phyloP scores from a whole-genome alignment of 192 early-diverging fungal species.

The Kickxella alabastrina region DNA sequence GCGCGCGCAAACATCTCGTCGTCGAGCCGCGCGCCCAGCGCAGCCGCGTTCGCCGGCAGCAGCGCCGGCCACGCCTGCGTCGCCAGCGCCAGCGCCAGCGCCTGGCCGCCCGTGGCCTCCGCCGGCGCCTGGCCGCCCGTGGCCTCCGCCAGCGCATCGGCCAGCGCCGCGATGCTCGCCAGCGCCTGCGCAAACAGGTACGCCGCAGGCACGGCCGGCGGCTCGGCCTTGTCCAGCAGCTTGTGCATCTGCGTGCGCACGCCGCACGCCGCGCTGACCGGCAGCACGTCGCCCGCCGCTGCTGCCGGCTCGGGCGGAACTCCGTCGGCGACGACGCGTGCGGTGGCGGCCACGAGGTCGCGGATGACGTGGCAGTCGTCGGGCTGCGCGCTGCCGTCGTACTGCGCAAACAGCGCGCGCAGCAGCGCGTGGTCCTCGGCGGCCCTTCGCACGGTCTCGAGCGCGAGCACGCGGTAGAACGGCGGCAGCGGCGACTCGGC shows the following conservation, averaged over 20 bases:
- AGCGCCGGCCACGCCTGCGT: slow-evolving; percentile 77
- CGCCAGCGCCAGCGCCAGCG: slow-evolving; percentile 67
- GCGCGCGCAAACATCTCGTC: slow-evolving; percentile 74
- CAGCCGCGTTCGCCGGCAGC: slow-evolving; percentile 71
- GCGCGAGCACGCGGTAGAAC: slow-evolving; percentile 44
- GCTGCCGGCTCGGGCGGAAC: slow-evolving; percentile 9
- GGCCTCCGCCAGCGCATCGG: slow-evolving; percentile 62
- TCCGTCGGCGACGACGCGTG: slow-evolving; percentile 17
- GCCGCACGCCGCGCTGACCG: slow-evolving; percentile 8
- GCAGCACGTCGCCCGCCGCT: background rate
- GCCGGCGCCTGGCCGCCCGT: slow-evolving; percentile 18
- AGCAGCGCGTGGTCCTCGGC: slow-evolving; percentile 61
- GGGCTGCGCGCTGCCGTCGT: slow-evolving; percentile 40
- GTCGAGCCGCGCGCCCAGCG: slow-evolving; percentile 74
- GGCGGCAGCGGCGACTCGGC: slow-evolving; percentile 8
- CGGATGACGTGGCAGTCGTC: slow-evolving; percentile 72
- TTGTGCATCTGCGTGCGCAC: slow-evolving; percentile 63
- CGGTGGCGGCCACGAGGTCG: slow-evolving; percentile 69
- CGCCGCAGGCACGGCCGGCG: slow-evolving; percentile 82
- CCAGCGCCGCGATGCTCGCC: slow-evolving; percentile 64
- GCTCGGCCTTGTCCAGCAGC: slow-evolving; percentile 90
- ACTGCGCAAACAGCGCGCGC: slow-evolving; percentile 65
- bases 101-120: slow-evolving; percentile 4
- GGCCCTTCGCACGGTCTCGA: slow-evolving; percentile 53
- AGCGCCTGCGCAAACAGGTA: slow-evolving; percentile 81